phyloP scores from a whole-genome alignment of 345 rosid genomes.

The Salix dunnii region DNA sequence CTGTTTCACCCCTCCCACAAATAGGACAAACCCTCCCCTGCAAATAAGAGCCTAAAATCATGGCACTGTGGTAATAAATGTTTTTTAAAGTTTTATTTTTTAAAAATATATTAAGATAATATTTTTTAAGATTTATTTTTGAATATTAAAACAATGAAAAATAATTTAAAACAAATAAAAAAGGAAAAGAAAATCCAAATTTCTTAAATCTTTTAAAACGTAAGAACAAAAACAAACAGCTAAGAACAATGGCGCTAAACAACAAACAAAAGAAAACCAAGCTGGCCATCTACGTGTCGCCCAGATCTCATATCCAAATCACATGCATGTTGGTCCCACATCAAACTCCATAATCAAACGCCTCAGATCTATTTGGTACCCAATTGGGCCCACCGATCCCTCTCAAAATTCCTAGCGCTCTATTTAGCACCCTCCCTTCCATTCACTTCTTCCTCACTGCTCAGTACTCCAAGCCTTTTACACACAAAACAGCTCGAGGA shows the following conservation, averaged over 20 bases:
- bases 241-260: too few relatives aligned
- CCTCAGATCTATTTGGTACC: slow-evolving; percentile 13
- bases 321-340: background rate
- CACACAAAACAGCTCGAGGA: background rate
- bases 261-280: background rate
- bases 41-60: background rate
- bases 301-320: background rate
- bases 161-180: too few relatives aligned
- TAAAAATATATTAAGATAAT: too few relatives aligned
- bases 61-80: too few relatives aligned
- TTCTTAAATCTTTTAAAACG: too few relatives aligned
- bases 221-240: too few relatives aligned
- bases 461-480: background rate
- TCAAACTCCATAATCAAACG: slow-evolving; percentile 2
- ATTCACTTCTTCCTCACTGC: background rate
- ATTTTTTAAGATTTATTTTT: too few relatives aligned
- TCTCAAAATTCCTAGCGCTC: background rate
- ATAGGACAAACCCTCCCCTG: background rate
- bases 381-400: background rate
- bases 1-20: background rate
- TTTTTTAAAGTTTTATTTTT: too few relatives aligned
- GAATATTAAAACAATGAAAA: too few relatives aligned
- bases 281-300: slow-evolving; percentile 1
- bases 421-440: slow-evolving; percentile 7
- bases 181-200: too few relatives aligned